Percentiles rank a stretch among this genome's conserved stretches.
These are phyloP conservation scores for Hyphopichia pseudoburtonii DNA, from an alignment of 1,139 yeast species.

Conservation along the genomic window DNA sequence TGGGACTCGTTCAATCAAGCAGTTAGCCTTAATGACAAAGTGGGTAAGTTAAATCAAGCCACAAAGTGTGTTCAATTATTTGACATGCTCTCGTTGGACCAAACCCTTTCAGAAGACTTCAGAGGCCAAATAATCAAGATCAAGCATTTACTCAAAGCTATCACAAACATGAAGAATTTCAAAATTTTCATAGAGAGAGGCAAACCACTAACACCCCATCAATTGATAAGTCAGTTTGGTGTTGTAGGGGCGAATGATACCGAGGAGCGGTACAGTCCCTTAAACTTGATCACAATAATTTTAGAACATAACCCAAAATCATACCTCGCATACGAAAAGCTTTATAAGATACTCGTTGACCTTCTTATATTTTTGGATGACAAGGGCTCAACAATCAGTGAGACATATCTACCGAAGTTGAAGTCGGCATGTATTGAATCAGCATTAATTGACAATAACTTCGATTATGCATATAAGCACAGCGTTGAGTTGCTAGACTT, in stretches of 20 bases:
- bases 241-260: conserved; percentile 12
- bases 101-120: conserved; percentile 11
- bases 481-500: conserved; percentile 30
- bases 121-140: conserved; percentile 19
- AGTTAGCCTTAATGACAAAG: conserved; percentile 45
- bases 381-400: conserved; percentile 8
- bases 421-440: conserved; percentile 58
- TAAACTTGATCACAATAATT: conserved; percentile 34
- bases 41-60: conserved; percentile 48
- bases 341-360: conserved; percentile 42
- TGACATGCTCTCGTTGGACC: conserved; percentile 17
- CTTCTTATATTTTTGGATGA: conserved; percentile 27
- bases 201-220: conserved; percentile 28
- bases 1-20: conserved; percentile 58
- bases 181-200: conserved; percentile 37
- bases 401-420: conserved; percentile 31
- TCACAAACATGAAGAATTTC: conserved; percentile 31
- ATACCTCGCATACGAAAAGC: conserved; percentile 46
- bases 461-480: conserved; percentile 48
- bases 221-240: conserved; percentile 25
- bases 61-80: conserved; percentile 38
- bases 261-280: conserved; percentile 16
- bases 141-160: conserved; percentile 31
- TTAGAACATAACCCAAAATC: conserved; percentile 58
- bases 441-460: conserved; percentile 54